Evolutionary conservation across 805 yeast genomes (phyloP), one percentile per base, ranked within the genome.

Genomic region (Myxozyma sirexii): DNA sequence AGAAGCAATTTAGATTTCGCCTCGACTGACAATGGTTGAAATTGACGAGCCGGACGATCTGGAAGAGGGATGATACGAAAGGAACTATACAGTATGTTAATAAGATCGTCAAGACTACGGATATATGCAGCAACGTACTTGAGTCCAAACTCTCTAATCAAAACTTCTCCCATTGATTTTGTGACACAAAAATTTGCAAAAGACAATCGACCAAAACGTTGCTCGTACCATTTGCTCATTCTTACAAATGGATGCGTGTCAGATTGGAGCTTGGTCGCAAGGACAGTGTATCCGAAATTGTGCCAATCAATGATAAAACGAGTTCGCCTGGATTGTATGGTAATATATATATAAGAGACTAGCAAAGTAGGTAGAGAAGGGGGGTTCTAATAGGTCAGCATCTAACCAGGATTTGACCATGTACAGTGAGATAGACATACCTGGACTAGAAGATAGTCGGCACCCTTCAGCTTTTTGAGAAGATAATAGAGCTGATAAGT

Each of bases 291-390:
- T 42, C 96, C 96, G 67, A 94, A 78, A 73, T 94, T 94, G 74
- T 94, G 99, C 99, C 99, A 94, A 74, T 94, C 99, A 50, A 94
- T 82, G 21, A 94, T 80, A 24, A 93, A 73, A 68, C 81, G 79
- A 3, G 92, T 78, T 1, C 84, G 79, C 12, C 82, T 80, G 44
- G 83, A 71, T 60, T 77, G 73, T 17, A 82, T 37, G 46, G 76
- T 72, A 58, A 82, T 80, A 69, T 82, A 84, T 0, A 85, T 23
- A 1, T 87, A 80, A 0, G 84, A 79, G 1, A 92, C 76, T 0
- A 88, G 81, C 15, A 94, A 74, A 1, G 90, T 77, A 0, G 99
- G 99, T 49, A 94, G 79, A 2, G 90, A 83, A 0, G 99, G 99
- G 0, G 99, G 99, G 72, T 93, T 94, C 75, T 77, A 78, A 23